A percentile compares a stretch with the other conserved stretches of the same genome.
These are phyloP conservation scores for Aureobasidium sp. DNA, from an alignment of 2,329 filamentous ascomycete species.

Conservation along the genomic window DNA sequence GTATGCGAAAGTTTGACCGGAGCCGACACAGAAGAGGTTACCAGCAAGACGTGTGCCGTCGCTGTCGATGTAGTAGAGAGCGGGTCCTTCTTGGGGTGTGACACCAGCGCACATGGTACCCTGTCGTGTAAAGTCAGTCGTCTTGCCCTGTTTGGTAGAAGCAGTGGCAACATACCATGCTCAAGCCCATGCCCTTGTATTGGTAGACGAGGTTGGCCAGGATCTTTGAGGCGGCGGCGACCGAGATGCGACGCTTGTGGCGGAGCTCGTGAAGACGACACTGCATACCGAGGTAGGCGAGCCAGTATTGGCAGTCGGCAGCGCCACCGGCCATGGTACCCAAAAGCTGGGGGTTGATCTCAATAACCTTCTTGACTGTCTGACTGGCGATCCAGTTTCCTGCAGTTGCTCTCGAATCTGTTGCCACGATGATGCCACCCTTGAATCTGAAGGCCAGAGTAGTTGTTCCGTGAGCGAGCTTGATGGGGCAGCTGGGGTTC, in stretches of 20 bases:
- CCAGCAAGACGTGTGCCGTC: conserved; percentile 88
- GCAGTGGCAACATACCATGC: conserved; percentile 52
- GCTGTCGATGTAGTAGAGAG: conserved; percentile 97
- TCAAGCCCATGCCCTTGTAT: conserved; percentile 98
- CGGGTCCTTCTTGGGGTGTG: conserved; percentile 87
- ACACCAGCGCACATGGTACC: conserved; percentile 99
- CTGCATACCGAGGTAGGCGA: conserved; percentile 97
- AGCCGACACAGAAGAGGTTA: conserved; percentile 97
- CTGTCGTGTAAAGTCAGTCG: conserved; percentile 20
- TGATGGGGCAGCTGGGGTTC: conserved; percentile 96
- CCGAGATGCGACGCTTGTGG: conserved; percentile 97
- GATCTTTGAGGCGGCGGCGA: conserved; percentile 95
- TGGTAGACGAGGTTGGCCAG: conserved; percentile 96
- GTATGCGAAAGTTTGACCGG: conserved; percentile 97
- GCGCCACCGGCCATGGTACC: conserved; percentile 98
- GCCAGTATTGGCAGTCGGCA: conserved; percentile 99
- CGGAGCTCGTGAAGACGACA: conserved; percentile 98
- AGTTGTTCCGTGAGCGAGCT: conserved; percentile 97
- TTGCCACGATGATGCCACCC: conserved; percentile 96
- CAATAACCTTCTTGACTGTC: conserved; percentile 99
- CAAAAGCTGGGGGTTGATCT: conserved; percentile 89
- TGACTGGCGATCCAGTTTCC: conserved; percentile 99
- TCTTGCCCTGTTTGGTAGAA: not conserved
- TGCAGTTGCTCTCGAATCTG: conserved; percentile 91
- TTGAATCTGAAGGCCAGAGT: conserved; percentile 97